Evolutionary conservation across 2,329 filamentous ascomycete genomes (phyloP), one percentile per base, ranked within the genome.

Genomic region (Neopestalotiopsis rosae): DNA sequence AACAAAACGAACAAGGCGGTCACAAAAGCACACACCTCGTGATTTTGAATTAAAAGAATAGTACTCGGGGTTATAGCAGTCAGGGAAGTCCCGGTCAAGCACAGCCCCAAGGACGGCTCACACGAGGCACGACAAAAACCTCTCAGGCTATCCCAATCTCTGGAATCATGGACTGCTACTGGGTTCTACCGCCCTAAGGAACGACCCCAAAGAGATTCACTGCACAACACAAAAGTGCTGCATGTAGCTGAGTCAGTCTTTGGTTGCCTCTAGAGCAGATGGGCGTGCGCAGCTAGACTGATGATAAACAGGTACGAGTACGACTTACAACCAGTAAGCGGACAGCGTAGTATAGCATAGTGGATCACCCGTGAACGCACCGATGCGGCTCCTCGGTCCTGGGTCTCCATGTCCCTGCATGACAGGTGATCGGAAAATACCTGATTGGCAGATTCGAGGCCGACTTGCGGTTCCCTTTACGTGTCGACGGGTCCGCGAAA

Each of bases 371-470:
- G 58, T 32, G 17, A 32, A 61, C 24, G 58, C 24, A n/a, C 30
- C 30, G 30, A 61, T 61, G 58, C 32, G 58, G 58, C 58, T 34
- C 17, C 28, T 61, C 28, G 12, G 24, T 58, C 56, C 28, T 12
- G 20, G 38, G n/a, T 45, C 61, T 45, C 61, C 61, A 63, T 34
- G 61, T 63, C 38, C 61, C 61, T 63, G 61, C 61, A 49, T 63
- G 61, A 30, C 61, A 63, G 32, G 9, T 42, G 17, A 20, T 24
- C 38, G 34, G 34, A 20, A 24, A 49, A 63, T 63, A 42, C 61
- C 17, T 63, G 61, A 63, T 63, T 63, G 61, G 61, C 20, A 63
- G 61, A 45, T 4, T n/a, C 17, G n/a, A 32, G 17, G 28, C 34
- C 38, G 38, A 42, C 38, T 49, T n/a, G 24, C 30, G 30, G n/a